These are phyloP conservation scores for Erysimum cheiri DNA, from an alignment of 441 rosid species.

Conservation along the genomic window DNA sequence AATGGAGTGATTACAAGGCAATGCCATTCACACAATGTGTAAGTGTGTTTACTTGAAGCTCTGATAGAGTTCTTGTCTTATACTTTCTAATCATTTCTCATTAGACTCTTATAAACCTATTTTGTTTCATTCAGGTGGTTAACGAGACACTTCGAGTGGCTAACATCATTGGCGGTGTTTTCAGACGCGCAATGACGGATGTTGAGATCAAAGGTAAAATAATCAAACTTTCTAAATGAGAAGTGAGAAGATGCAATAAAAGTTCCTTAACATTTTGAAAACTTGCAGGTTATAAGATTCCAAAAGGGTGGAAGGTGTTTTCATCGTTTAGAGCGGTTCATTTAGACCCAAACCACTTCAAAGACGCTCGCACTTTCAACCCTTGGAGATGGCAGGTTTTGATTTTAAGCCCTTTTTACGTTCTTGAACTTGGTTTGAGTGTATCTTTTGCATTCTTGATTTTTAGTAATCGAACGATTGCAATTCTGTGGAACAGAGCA, in stretches of 20 bases:
- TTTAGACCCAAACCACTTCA: constrained; percentile 74
- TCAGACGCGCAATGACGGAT: constrained; percentile 79
- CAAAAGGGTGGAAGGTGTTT: constrained; percentile 92
- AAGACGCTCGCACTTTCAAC: constrained; percentile 87
- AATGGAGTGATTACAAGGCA: constrained; percentile 96
- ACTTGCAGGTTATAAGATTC: constrained; percentile 75
- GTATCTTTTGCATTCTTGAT: not conserved
- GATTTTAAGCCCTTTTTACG: not conserved
- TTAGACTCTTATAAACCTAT: not conserved
- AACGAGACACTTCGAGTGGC: constrained; percentile 89
- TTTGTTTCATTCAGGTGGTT: constrained; percentile 62
- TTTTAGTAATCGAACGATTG: not conserved
- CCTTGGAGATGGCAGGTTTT: constrained; percentile 99
- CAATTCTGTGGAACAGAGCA: constrained; percentile 46
- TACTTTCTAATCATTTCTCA: not conserved
- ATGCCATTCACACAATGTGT: constrained; percentile 99
- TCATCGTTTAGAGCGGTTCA: constrained; percentile 95
- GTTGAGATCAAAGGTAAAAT: constrained; percentile 73
- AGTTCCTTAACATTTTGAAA: constrained; percentile 13
- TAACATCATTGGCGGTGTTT: constrained; percentile 94
- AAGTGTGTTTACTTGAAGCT: constrained; percentile 43
- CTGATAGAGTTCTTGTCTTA: not conserved
- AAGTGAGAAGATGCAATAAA: not conserved
- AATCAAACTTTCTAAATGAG: not conserved
- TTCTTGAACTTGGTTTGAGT: not conserved